Conservation (phyloP, 129 eudicot species). For the Cynara cardunculus region DNA sequence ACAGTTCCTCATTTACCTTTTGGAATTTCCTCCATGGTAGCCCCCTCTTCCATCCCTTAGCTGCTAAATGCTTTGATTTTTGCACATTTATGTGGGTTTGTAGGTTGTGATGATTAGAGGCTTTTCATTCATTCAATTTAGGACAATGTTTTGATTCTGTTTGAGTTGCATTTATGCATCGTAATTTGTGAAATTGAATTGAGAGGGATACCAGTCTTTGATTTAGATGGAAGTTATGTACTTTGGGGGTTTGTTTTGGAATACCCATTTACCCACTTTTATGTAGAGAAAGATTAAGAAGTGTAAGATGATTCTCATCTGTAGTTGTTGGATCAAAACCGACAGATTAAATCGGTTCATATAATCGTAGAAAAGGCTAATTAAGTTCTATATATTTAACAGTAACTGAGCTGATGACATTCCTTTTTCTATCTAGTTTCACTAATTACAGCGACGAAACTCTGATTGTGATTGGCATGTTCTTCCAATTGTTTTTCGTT, state of each 20-base stretch:
- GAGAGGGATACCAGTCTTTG: not conserved
- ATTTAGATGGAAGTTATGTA: not conserved
- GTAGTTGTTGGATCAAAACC: not conserved
- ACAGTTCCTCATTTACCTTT: not conserved
- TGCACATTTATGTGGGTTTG: not conserved
- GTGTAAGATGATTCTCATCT: not conserved
- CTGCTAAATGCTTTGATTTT: not conserved
- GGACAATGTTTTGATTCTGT: not conserved
- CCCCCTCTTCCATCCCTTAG: not conserved
- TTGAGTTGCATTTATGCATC: not conserved
- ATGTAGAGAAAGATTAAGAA: not conserved
- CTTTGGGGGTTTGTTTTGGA: not conserved
- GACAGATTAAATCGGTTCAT: too few relatives aligned
- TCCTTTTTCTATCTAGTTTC: conserved; percentile 4
- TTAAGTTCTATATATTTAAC: not conserved
- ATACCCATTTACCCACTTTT: not conserved
- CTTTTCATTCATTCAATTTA: not conserved
- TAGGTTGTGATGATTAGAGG: not conserved
- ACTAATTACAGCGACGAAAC: not conserved
- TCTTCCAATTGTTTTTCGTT: not conserved
- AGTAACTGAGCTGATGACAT: not conserved
- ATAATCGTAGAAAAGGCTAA: too few relatives aligned
- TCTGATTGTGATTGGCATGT: not conserved
- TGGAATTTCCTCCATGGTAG: not conserved
- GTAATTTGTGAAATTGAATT: not conserved